Evolutionary conservation across 164 flowering plant genomes (phyloP).

Genomic region (Buxus sempervirens): DNA sequence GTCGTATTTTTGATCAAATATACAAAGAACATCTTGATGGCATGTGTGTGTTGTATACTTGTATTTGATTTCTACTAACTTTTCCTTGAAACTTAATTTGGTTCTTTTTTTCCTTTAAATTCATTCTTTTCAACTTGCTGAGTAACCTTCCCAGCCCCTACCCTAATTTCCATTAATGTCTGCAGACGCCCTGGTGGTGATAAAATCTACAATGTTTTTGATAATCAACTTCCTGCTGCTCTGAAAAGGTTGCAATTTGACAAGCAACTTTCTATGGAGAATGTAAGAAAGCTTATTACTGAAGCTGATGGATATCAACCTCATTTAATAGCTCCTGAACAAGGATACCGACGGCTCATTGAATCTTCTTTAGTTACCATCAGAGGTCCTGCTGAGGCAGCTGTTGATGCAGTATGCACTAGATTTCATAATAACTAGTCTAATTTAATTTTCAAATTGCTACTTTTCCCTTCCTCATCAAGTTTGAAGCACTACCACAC

Average conservation of each 20-base stretch:
- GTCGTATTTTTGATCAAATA: conserved; percentile 70
- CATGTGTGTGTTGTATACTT: conserved; percentile 42
- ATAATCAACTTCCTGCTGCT: conserved; percentile 85
- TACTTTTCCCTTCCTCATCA: neutral
- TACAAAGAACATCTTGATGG: conserved; percentile 89
- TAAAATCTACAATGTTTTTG: conserved; percentile 70
- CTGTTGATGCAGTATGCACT: conserved; percentile 81
- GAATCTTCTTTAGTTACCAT: conserved; percentile 71
- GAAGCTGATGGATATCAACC: conserved; percentile 94
- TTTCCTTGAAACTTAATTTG: neutral
- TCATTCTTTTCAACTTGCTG: neutral
- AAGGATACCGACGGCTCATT: conserved; percentile 91
- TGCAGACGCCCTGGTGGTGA: conserved; percentile 84
- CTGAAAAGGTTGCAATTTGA: conserved; percentile 78
- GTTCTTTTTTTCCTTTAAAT: neutral
- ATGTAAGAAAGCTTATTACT: conserved; percentile 65
- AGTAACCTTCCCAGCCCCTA: neutral
- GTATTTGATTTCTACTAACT: neutral
- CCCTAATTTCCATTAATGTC: conserved; percentile 6
- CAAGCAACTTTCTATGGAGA: conserved; percentile 80
- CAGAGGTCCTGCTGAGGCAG: conserved; percentile 92
- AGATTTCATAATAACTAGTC: neutral
- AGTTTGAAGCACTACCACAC: neutral
- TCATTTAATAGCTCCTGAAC: conserved; percentile 83
- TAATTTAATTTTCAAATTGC: too few relatives aligned